Evolutionary conservation across 164 flowering plant species (phyloP).

Genomic region (Vitis cinerea): DNA sequence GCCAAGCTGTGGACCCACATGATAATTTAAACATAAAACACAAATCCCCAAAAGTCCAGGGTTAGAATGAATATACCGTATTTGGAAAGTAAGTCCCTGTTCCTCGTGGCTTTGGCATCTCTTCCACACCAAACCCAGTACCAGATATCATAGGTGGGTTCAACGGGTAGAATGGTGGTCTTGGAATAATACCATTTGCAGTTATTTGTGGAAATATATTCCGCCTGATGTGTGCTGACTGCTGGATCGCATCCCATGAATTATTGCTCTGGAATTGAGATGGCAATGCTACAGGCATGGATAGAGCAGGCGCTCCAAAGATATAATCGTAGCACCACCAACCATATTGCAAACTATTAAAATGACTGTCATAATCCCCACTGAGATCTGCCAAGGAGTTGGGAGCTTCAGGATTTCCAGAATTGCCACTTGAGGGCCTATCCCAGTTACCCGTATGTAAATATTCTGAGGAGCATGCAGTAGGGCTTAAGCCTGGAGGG

Average conservation of each 20-base stretch:
- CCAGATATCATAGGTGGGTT: conserved; percentile 36
- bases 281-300: conserved; percentile 22
- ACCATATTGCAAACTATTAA: conserved; percentile 32
- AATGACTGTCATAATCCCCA: conserved; percentile 48
- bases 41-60: neutral
- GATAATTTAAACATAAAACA: neutral
- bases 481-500: neutral
- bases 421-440: neutral
- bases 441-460: conserved; percentile 12
- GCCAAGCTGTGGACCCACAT: neutral
- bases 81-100: conserved; percentile 83
- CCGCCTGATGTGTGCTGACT: conserved; percentile 29
- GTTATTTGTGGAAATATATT: conserved; percentile 28
- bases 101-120: conserved; percentile 65
- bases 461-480: conserved; percentile 16
- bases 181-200: conserved; percentile 41
- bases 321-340: conserved; percentile 34
- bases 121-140: conserved; percentile 43
- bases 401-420: conserved; percentile 16
- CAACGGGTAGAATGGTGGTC: conserved; percentile 37
- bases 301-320: conserved; percentile 14
- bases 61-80: conserved; percentile 43
- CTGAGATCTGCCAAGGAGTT: conserved; percentile 36
- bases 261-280: conserved; percentile 29
- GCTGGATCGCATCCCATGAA: conserved; percentile 36